Evolutionary conservation across 352 stramenopile genomes (phyloP), one percentile per base, ranked within the genome.

Genomic region (Halophytophthora polymorphica): DNA sequence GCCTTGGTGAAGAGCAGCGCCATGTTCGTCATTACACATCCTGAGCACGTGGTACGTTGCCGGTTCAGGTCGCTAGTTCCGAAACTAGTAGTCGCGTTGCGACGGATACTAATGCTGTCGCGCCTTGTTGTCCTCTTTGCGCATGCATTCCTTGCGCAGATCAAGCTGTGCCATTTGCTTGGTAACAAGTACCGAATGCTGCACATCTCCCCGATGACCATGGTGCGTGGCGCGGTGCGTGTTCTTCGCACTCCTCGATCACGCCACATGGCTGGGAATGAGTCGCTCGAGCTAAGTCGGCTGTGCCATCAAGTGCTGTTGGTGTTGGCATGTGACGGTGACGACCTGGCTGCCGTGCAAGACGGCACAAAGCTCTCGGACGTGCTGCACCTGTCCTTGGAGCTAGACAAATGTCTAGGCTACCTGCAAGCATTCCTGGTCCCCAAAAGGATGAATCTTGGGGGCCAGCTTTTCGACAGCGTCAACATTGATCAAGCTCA

Each of bases 1-100:
- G n/a, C 54, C 4, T 50, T 80, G 43, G 61, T 73, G 19, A 69
- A 61, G 22, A 49, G 56, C 43, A 67, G 67, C 43, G 46, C 56
- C 45, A 52, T 23, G 34, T 61, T 66, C 33, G 19, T 70, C 11
- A 33, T 60, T 31, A 51, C 57, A 25, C 40, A 64, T 31, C 45
- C 47, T 31, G 41, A 53, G 44, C 60, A 70, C n/a, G 59, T 76
- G 59, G 57, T 71, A 71, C 41, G 53, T 37, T 48, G 29, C 25
- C 25, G 25, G 8, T 4, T 31, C 25, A 31, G 8, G 25, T 8
- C 25, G 8, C 21, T 43, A 23, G 0, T 46, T 46, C 6, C 23
- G 21, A 10, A 1, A n/a, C 25, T 11, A 37, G 29, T 18, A 4
- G 1, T 25, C 21, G 22, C 17, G 6, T 50, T 40, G 43, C n/a